A percentile compares a stretch with the other conserved stretches of the same genome.
These are phyloP conservation scores for Paragyromitra xinjiangensis DNA, from an alignment of 495 filamentous ascomycete species.

Conservation along the genomic window DNA sequence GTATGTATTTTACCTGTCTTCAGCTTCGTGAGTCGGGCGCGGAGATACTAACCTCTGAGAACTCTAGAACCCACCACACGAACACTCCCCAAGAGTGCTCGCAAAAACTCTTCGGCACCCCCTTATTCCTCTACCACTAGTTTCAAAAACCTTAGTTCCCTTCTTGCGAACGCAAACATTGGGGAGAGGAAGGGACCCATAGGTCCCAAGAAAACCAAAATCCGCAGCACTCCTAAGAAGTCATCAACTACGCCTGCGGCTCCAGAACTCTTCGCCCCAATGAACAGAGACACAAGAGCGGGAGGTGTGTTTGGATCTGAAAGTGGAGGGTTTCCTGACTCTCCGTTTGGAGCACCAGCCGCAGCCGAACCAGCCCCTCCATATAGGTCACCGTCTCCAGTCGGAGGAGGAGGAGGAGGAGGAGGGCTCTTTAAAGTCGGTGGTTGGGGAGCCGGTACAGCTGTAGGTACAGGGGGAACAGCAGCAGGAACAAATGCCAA, in stretches of 20 bases:
- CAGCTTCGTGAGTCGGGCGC: neutral
- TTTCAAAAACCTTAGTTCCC: neutral
- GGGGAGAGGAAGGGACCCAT: neutral
- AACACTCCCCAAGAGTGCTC: neutral
- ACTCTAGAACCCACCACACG: neutral
- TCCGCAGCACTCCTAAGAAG: neutral
- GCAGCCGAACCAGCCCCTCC: neutral
- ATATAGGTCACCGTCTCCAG: neutral
- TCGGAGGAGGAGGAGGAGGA: neutral
- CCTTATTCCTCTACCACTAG: neutral
- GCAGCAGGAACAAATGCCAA: neutral
- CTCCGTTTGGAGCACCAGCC: neutral
- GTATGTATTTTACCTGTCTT: slow-evolving; percentile 1
- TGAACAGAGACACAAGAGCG: neutral
- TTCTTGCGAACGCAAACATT: slow-evolving; percentile 3
- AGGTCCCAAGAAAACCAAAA: neutral
- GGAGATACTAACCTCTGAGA: neutral
- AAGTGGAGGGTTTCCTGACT: neutral
- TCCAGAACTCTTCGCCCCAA: neutral
- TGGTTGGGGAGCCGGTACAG: neutral
- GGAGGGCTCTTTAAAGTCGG: neutral
- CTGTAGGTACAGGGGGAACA: too few species aligned
- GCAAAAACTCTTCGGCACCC: neutral
- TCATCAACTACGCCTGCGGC: neutral
- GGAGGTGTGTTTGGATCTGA: too few species aligned